Percentiles rank a stretch among this genome's conserved stretches.
Evolutionary conservation across 2,329 filamentous ascomycete species (phyloP).

Genomic region (Colletotrichum sp.): DNA sequence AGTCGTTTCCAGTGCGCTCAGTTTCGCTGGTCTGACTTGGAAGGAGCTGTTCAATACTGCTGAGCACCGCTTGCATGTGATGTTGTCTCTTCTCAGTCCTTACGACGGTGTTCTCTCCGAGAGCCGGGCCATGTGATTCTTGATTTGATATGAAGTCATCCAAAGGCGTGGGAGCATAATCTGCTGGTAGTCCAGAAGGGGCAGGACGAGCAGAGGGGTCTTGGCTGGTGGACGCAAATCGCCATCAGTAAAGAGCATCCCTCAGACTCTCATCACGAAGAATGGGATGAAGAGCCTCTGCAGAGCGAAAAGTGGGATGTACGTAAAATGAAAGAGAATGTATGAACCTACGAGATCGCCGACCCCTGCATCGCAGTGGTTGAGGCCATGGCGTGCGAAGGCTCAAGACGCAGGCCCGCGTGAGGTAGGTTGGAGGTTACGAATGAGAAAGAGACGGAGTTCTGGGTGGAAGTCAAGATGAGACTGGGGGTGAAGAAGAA

Average conservation of each 20-base stretch:
- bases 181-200: background rate
- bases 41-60: background rate
- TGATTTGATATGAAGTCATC: background rate
- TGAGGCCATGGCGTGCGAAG: background rate
- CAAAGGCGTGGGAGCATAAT: background rate
- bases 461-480: background rate
- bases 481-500: background rate
- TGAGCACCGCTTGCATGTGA: background rate
- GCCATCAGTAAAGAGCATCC: background rate
- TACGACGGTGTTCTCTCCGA: background rate
- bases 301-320: background rate
- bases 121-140: background rate
- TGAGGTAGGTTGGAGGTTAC: background rate
- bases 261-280: background rate
- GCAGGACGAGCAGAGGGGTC: background rate
- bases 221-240: background rate
- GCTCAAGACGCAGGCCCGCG: background rate
- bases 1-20: background rate
- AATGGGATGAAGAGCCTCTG: background rate
- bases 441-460: background rate
- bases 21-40: background rate
- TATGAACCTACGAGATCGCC: background rate
- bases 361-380: background rate
- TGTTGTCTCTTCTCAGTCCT: background rate
- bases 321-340: background rate